Base-by-base conservation (phyloP, 2,329 filamentous ascomycete species). In the Aspergillus niger region DNA sequence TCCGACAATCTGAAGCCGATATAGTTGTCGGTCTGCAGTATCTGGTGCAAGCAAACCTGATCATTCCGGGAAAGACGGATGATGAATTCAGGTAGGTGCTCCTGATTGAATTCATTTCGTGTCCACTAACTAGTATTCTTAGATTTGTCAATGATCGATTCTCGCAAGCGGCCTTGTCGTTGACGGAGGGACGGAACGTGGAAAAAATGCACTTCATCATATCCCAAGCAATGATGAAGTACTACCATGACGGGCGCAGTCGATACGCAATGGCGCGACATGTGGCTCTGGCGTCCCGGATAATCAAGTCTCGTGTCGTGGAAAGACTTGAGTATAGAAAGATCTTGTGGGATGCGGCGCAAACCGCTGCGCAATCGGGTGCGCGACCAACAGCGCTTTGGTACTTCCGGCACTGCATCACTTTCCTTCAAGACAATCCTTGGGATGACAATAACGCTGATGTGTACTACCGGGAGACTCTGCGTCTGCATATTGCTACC, bases 171-270 rank as follows among this genome's bases (percentile, higher is more conserved):
- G 88, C 91, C 5, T 81, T 85, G 13, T 83, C 85, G 5, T 79
- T 97, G 55, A 86, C 85, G 63, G 88, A 93, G 71, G 87, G 86
- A 69, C 80, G 78, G 53, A 87, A 90, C 58, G 79, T 85, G 22
- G 81, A 85, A 20, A 90, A 90, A 67, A 97, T 97, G 93, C 92
- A 97, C 75, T 97, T 93, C 68, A 87, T 92, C 49, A 91, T 97
- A 68, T 90, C 91, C 0, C 89, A 91, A 70, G 89, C 89, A 0
- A 85, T 97, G 65, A 86, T 93, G 74, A 90, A 90, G 67, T 89
- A 92, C 67, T 86, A 79, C 22, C 78, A 84, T 24, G 87, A 92
- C 61, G 81, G 85, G 1, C 83, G 83, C 53, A 83, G 84, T 26
- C 83, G 88, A 11, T 92, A 96, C 70, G 88, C 86, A 61, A 89